These are phyloP conservation scores for sorghum (Sorghum bicolor) DNA, from an alignment of 176 grass and related monocot genomes.

Conservation along the genomic window DNA sequence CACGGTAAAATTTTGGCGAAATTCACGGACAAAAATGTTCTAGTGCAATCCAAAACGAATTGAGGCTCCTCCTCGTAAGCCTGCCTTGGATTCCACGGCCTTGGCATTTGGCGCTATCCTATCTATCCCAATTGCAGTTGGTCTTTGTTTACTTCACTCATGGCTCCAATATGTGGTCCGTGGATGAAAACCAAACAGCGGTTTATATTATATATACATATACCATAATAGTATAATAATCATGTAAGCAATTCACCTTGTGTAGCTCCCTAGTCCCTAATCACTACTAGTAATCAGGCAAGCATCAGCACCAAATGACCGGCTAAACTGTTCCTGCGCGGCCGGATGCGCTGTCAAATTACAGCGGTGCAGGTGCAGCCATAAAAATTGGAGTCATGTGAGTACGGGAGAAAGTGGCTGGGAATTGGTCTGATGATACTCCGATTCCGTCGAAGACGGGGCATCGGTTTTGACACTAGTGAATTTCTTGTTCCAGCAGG, in stretches of 20 bases:
- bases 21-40: background rate
- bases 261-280: background rate
- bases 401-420: background rate
- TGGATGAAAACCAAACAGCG: background rate
- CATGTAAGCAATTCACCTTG: background rate
- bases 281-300: background rate
- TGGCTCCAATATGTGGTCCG: background rate
- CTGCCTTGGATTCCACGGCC: slow-evolving; percentile 14
- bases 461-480: slow-evolving; percentile 6
- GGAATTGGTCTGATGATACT: too few species aligned
- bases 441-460: slow-evolving; percentile 19
- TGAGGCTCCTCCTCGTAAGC: background rate
- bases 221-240: too few species aligned
- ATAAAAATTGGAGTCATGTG: background rate
- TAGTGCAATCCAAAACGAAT: background rate
- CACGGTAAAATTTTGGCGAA: background rate
- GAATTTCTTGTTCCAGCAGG: slow-evolving; percentile 7
- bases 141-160: background rate
- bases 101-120: background rate
- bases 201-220: background rate
- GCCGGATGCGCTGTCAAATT: background rate
- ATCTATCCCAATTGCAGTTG: background rate
- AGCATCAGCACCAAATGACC: background rate
- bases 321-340: background rate
- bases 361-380: background rate